These are phyloP conservation scores for Spergularia azorica DNA, from an alignment of 179 eudicot species.

Conservation along the genomic window DNA sequence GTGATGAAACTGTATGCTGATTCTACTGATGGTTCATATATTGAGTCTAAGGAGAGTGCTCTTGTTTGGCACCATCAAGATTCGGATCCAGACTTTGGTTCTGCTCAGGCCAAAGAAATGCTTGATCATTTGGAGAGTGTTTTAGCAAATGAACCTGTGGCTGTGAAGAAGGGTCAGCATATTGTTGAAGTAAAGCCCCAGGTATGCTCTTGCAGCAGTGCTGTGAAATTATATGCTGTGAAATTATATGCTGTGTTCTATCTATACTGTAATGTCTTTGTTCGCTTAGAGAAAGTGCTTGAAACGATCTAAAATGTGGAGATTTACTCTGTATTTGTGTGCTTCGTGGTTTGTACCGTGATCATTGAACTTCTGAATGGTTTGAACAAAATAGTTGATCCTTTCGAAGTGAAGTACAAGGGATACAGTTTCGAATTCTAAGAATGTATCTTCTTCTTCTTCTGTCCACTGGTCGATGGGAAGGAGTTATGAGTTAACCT, in stretches of 20 bases:
- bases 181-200: conserved; percentile 95
- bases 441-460: neutral
- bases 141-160: conserved; percentile 83
- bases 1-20: conserved; percentile 77
- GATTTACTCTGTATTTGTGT: neutral
- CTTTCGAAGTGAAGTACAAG: neutral
- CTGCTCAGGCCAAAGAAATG: conserved; percentile 90
- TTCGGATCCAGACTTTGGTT: conserved; percentile 86
- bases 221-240: neutral
- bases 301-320: neutral
- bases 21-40: conserved; percentile 78
- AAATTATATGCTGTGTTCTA: too few relatives aligned
- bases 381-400: neutral
- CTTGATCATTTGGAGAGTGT: conserved; percentile 94
- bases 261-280: neutral
- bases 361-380: neutral
- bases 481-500: neutral
- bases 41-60: conserved; percentile 83
- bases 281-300: neutral
- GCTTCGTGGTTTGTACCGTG: neutral
- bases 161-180: conserved; percentile 82
- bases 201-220: conserved; percentile 39
- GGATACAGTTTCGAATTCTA: neutral
- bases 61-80: conserved; percentile 86
- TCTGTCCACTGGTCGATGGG: neutral